phyloP scores from a whole-genome alignment of 2,329 filamentous ascomycete species.

The Lasiodiplodia citricola region DNA sequence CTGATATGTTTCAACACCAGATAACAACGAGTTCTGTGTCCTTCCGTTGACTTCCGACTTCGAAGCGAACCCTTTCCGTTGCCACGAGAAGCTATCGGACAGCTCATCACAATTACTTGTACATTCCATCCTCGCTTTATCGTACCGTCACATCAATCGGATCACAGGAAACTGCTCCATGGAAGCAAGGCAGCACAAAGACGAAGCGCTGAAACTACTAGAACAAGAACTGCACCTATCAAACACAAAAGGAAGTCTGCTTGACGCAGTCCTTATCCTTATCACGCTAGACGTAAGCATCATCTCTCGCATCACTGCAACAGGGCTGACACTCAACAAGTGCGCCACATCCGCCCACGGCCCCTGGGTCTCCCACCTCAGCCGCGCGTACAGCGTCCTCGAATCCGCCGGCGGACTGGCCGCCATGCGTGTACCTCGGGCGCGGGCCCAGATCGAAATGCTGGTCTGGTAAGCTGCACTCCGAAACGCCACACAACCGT shows the following conservation, averaged over 20 bases:
- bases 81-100: neutral
- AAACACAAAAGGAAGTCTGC: neutral
- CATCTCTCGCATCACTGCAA: neutral
- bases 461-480: neutral
- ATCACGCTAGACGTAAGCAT: neutral
- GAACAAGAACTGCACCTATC: neutral
- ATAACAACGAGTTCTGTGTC: neutral
- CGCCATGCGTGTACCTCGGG: neutral
- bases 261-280: neutral
- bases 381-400: neutral
- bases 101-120: neutral
- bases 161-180: neutral
- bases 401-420: neutral
- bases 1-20: neutral
- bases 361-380: neutral
- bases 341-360: constrained; percentile 1
- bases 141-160: neutral
- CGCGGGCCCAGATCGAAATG: constrained; percentile 1
- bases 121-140: neutral
- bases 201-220: neutral
- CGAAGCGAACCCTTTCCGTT: neutral
- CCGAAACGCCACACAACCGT: too few relatives aligned
- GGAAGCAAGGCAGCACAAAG: neutral
- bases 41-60: constrained; percentile 1
- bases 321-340: neutral